Percentiles rank a stretch among this genome's conserved stretches.
phyloP scores from a whole-genome alignment of 140 eudicot species.

The Cichorium intybus region DNA sequence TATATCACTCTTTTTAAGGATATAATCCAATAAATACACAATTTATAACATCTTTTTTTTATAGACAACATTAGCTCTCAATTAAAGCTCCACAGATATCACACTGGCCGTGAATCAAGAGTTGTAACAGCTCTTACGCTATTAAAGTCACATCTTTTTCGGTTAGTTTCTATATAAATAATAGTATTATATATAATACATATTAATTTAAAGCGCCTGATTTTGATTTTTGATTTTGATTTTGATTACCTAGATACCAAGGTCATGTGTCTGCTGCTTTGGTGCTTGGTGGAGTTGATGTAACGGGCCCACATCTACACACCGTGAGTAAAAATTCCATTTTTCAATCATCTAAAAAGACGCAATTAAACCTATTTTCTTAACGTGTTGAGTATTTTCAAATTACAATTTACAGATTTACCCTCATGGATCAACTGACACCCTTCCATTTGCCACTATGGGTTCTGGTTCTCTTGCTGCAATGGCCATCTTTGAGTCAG shows the following conservation, averaged over 20 bases:
- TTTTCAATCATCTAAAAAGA: background rate
- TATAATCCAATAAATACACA: background rate
- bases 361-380: background rate
- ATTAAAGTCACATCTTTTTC: slow-evolving; percentile 86
- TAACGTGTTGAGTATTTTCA: slow-evolving; percentile 11
- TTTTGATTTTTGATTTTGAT: slow-evolving; percentile 16
- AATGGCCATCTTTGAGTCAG: slow-evolving; percentile 90
- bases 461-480: slow-evolving; percentile 99
- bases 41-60: slow-evolving; percentile 5
- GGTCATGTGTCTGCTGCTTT: slow-evolving; percentile 95
- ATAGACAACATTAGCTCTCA: slow-evolving; percentile 90
- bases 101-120: slow-evolving; percentile 90
- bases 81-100: slow-evolving; percentile 82
- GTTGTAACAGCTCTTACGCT: slow-evolving; percentile 92
- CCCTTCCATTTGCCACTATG: slow-evolving; percentile 93
- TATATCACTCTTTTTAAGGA: background rate
- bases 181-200: background rate
- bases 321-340: slow-evolving; percentile 56
- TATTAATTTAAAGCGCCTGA: background rate
- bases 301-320: slow-evolving; percentile 89
- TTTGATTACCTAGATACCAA: slow-evolving; percentile 58
- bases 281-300: slow-evolving; percentile 99
- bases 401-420: slow-evolving; percentile 51
- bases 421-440: slow-evolving; percentile 95
- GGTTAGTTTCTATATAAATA: slow-evolving; percentile 36